Conservation (phyloP, 306 rosid species). For the Castanea sativa region DNA sequence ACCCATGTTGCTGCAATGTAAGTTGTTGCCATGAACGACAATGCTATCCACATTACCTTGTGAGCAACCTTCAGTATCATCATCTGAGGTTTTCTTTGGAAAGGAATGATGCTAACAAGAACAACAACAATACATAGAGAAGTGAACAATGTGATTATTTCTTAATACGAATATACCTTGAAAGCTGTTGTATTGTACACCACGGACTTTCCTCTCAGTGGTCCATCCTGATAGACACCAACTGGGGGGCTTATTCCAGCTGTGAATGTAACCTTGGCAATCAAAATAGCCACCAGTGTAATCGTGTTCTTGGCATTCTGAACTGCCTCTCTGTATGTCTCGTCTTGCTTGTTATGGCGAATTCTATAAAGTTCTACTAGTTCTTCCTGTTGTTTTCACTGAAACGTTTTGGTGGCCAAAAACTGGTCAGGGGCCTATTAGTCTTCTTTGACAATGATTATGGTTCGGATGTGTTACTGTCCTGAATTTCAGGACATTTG, state of each 20-base stretch:
- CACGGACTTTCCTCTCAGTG: conserved; percentile 41
- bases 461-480: conserved; percentile 25
- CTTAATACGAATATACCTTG: conserved; percentile 51
- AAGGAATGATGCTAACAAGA: conserved; percentile 72
- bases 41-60: conserved; percentile 62
- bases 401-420: conserved; percentile 15
- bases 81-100: conserved; percentile 41
- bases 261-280: conserved; percentile 63
- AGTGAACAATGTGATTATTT: conserved; percentile 53
- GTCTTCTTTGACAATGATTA: background rate
- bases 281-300: conserved; percentile 56
- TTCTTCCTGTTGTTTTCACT: conserved; percentile 23
- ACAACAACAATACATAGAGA: conserved; percentile 59
- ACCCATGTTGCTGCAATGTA: conserved; percentile 64
- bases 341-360: conserved; percentile 21
- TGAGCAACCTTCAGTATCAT: conserved; percentile 48
- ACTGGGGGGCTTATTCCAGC: conserved; percentile 65
- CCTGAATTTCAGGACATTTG: conserved; percentile 1
- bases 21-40: conserved; percentile 63
- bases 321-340: conserved; percentile 54
- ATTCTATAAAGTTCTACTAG: conserved; percentile 4
- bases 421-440: conserved; percentile 1
- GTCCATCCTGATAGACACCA: conserved; percentile 54
- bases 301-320: conserved; percentile 67
- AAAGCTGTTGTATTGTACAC: conserved; percentile 41